Evolutionary conservation across 371 early-diverging fungal genomes (phyloP), one percentile per base, ranked within the genome.

Genomic region (Catenaria anguillulae): DNA sequence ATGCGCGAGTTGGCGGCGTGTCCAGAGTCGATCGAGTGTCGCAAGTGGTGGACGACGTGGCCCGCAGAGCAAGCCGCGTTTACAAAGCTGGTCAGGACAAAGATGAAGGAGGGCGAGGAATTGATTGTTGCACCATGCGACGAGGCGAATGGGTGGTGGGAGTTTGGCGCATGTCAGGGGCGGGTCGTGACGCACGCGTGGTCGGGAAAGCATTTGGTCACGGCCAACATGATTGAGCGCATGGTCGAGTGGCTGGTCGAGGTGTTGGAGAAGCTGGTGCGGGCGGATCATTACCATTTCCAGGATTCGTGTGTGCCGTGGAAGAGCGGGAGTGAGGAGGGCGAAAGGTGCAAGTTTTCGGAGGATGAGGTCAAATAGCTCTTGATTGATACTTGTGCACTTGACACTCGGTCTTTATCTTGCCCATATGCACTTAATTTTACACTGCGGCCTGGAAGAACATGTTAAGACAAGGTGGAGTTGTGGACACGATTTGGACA

Each of bases 131-230:
- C 46, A 24, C 46, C 46, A 24, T 46, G 46, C 24, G 23, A 21
- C n/a, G 46, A 46, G 46, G 46, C 46, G n/a, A 46, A 46, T 23
- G 46, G 46, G n/a, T 46, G 46, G 46, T 46, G 46, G 46, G n/a
- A n/a, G 46, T 17, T 21, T 24, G 37, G 37, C 37, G 4, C 4
- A 4, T 46, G 46, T 24, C n/a, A 23, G n/a, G 46, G 46, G 23
- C 8, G 8, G 24, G 46, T 46, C 4, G 24, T 46, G 6, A 46
- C 46, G 46, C 46, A 46, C 46, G 23, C 46, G 46, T 46, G 46
- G 46, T 23, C 23, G 1, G 23, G 23, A 21, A 46, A 46, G 46
- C n/a, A 46, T 1, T 8, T n/a, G 23, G 46, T 17, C 24, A 24
- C 46, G 1, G n/a, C 10, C n/a, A 21, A 24, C 46, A 46, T 46